Percentiles rank a stretch among this genome's conserved stretches.
phyloP scores from a whole-genome alignment of 495 filamentous ascomycete species.

The Annulohypoxylon nitens region DNA sequence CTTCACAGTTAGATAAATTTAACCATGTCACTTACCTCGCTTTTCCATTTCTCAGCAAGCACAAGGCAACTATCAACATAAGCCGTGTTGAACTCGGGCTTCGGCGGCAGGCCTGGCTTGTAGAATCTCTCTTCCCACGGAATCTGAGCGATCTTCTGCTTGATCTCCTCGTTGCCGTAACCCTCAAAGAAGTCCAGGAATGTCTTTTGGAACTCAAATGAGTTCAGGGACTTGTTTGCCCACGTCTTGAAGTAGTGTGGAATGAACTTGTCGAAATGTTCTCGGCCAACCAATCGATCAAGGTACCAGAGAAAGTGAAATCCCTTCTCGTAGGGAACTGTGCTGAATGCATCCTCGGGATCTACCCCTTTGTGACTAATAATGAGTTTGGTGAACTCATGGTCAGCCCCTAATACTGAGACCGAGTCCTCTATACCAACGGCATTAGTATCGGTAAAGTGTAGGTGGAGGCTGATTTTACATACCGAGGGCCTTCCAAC shows the following conservation, averaged over 20 bases:
- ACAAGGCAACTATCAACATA: constrained; percentile 87
- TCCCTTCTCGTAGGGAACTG: constrained; percentile 81
- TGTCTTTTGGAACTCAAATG: constrained; percentile 90
- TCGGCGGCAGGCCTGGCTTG: constrained; percentile 84
- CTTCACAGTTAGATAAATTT: not conserved
- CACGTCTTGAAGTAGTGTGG: constrained; percentile 92
- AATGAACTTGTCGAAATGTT: constrained; percentile 92
- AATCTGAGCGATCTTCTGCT: constrained; percentile 73
- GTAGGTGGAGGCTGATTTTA: not conserved
- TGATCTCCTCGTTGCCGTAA: constrained; percentile 72
- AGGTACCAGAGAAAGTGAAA: constrained; percentile 78
- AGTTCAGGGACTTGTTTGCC: constrained; percentile 84
- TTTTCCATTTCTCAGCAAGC: constrained; percentile 83
- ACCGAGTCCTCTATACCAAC: constrained; percentile 73
- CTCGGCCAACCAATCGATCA: constrained; percentile 85
- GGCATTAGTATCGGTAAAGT: constrained; percentile 52
- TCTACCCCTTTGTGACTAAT: constrained; percentile 89
- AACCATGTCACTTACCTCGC: constrained; percentile 41
- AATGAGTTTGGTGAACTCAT: constrained; percentile 93
- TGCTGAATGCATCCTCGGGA: constrained; percentile 94
- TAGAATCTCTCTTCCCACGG: constrained; percentile 95
- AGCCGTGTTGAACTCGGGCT: constrained; percentile 89
- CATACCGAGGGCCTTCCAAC: constrained; percentile 73
- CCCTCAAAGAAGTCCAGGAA: constrained; percentile 84
- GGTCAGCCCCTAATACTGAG: constrained; percentile 78